A percentile compares a stretch with the other conserved stretches of the same genome.
phyloP scores from a whole-genome alignment of 2,329 filamentous ascomycete species.

The Aspergillus hortae region DNA sequence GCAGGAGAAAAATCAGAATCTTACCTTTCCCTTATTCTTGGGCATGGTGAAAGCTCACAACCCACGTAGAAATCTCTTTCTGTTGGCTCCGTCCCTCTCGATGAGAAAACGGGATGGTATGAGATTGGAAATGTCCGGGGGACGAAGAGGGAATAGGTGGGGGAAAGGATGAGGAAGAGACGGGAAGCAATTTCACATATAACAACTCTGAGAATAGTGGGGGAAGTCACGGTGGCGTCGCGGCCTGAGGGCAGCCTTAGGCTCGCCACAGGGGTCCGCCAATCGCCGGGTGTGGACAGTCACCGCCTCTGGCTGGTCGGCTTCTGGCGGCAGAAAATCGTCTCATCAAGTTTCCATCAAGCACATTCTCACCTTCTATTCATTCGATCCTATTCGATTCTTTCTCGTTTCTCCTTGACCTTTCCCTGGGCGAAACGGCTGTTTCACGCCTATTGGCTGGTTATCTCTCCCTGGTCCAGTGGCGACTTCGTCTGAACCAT shows the following conservation, averaged over 20 bases:
- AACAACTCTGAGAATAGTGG: slow-evolving; percentile 14
- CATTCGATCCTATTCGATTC: neutral
- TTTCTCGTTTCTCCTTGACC: neutral
- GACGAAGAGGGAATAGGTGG: slow-evolving; percentile 14
- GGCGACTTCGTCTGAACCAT: neutral
- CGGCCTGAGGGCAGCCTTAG: slow-evolving; percentile 26
- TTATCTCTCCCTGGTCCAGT: neutral
- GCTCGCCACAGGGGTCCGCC: slow-evolving; percentile 14
- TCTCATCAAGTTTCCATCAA: neutral
- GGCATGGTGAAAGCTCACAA: slow-evolving; percentile 64
- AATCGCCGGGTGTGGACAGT: slow-evolving; percentile 2
- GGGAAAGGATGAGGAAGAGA: slow-evolving; percentile 17
- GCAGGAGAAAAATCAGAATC: slow-evolving; percentile 30
- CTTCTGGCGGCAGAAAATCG: slow-evolving; percentile 8
- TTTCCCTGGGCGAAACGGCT: neutral
- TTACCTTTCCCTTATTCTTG: slow-evolving; percentile 99
- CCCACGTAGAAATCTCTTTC: slow-evolving; percentile 12
- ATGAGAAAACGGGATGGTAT: slow-evolving; percentile 3
- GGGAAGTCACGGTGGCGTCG: slow-evolving; percentile 15
- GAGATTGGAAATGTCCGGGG: slow-evolving; percentile 10
- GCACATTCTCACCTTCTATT: neutral
- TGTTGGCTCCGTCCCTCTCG: slow-evolving; percentile 13
- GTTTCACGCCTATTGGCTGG: too few species aligned
- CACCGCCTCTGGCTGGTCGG: slow-evolving; percentile 11
- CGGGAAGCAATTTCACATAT: slow-evolving; percentile 15